Percentiles rank a stretch among this genome's conserved stretches.
Conservation (phyloP, 257 asterid genomes). For the Solanum lycopersicoides region DNA sequence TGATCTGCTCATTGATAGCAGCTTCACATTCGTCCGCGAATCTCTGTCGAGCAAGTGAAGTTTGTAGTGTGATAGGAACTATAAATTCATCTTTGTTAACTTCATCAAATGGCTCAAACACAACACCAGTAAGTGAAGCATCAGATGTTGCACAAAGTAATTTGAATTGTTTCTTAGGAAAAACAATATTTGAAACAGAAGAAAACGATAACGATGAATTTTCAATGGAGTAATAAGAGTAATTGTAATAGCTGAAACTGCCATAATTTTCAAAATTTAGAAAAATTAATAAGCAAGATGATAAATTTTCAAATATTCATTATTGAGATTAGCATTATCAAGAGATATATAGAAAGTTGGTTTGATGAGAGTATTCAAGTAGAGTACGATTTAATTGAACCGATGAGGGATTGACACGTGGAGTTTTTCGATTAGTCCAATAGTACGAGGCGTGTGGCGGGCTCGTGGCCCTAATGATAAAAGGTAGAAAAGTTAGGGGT, state of each 20-base stretch:
- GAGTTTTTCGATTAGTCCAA: neutral
- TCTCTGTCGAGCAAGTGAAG: constrained; percentile 72
- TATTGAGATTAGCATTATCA: neutral
- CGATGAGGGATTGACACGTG: constrained; percentile 22
- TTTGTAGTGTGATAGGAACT: constrained; percentile 35
- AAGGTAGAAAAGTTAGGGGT: neutral
- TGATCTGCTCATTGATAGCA: constrained; percentile 81
- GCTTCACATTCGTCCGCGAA: constrained; percentile 45
- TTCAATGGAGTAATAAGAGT: neutral
- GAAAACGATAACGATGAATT: neutral
- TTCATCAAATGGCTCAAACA: constrained; percentile 89
- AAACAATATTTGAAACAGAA: constrained; percentile 12
- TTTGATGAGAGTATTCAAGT: neutral
- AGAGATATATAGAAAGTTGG: neutral
- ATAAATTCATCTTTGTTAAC: constrained; percentile 47
- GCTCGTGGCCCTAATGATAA: constrained; percentile 35
- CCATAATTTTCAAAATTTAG: constrained; percentile 13
- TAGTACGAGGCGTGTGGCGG: constrained; percentile 47
- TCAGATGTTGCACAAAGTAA: constrained; percentile 16
- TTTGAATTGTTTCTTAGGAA: constrained; percentile 16
- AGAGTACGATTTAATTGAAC: constrained; percentile 1
- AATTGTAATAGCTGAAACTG: constrained; percentile 33
- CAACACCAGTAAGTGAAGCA: constrained; percentile 44
- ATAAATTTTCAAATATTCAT: neutral
- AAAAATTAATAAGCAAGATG: neutral